A percentile compares a stretch with the other conserved stretches of the same genome.
These are phyloP conservation scores for Adansonia grandidieri DNA, from an alignment of 441 rosid species.

Conservation along the genomic window DNA sequence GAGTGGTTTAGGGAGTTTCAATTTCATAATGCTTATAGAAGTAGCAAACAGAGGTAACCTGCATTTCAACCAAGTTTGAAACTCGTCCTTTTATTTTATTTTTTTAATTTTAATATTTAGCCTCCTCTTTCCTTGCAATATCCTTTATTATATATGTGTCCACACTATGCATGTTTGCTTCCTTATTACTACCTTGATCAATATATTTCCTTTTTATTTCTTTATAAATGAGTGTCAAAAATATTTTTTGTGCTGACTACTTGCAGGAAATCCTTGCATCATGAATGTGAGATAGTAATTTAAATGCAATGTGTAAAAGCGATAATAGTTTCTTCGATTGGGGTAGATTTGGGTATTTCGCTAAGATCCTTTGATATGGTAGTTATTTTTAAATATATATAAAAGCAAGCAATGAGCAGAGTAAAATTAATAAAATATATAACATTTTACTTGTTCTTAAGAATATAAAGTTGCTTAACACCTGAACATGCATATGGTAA, in stretches of 20 bases:
- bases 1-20: slow-evolving; percentile 98
- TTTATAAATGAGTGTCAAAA: neutral
- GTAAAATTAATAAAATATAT: too few species aligned
- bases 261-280: neutral
- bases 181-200: neutral
- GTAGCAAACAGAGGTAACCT: slow-evolving; percentile 91
- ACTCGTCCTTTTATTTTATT: neutral
- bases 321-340: too few species aligned
- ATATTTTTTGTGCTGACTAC: neutral
- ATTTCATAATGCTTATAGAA: slow-evolving; percentile 94
- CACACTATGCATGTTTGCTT: neutral
- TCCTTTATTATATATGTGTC: neutral
- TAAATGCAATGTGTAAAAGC: neutral
- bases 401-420: too few species aligned
- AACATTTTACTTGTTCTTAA: neutral
- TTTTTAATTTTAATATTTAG: neutral
- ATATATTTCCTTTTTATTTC: neutral
- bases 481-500: neutral
- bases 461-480: neutral
- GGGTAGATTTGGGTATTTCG: neutral
- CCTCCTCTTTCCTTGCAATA: neutral
- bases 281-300: neutral
- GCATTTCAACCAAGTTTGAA: slow-evolving; percentile 20
- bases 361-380: too few species aligned
- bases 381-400: too few species aligned